Conservation (phyloP, 257 asterid genomes). For the Solanum piurae region DNA sequence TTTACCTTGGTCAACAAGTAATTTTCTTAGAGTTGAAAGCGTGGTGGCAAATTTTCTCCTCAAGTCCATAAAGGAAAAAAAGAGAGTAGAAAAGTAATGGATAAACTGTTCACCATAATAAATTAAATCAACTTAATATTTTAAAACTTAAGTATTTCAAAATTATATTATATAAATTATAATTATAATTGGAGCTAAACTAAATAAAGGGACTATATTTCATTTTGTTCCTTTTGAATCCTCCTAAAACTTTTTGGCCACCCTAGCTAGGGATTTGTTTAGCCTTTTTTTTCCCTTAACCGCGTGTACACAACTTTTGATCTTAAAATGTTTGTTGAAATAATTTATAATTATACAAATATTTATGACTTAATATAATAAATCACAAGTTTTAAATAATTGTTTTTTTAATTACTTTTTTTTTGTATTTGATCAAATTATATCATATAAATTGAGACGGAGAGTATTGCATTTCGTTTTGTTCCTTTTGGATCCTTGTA, state of each 20-base stretch:
- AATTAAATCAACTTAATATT: too few relatives aligned
- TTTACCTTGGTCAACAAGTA: background rate
- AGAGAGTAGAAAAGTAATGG: background rate
- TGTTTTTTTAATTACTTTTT: too few relatives aligned
- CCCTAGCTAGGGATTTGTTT: background rate
- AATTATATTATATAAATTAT: too few relatives aligned
- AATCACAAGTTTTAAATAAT: too few relatives aligned
- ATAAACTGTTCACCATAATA: too few relatives aligned
- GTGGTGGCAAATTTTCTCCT: too few relatives aligned
- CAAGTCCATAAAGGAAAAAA: too few relatives aligned
- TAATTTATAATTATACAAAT: too few relatives aligned
- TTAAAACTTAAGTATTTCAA: too few relatives aligned
- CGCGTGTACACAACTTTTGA: slow-evolving; percentile 1
- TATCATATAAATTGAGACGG: background rate
- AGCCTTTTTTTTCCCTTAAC: background rate
- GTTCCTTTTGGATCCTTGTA: background rate
- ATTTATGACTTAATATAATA: too few relatives aligned
- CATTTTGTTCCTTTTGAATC: background rate
- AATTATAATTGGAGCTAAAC: background rate
- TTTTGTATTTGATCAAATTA: too few relatives aligned
- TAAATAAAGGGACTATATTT: background rate
- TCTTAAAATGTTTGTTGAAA: too few relatives aligned
- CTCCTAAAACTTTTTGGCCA: background rate
- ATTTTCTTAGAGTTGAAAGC: background rate
- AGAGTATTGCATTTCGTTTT: background rate